Percentiles rank a stretch among this genome's conserved stretches.
phyloP scores from a whole-genome alignment of 331 rosid species.

The Quercus tomentella region DNA sequence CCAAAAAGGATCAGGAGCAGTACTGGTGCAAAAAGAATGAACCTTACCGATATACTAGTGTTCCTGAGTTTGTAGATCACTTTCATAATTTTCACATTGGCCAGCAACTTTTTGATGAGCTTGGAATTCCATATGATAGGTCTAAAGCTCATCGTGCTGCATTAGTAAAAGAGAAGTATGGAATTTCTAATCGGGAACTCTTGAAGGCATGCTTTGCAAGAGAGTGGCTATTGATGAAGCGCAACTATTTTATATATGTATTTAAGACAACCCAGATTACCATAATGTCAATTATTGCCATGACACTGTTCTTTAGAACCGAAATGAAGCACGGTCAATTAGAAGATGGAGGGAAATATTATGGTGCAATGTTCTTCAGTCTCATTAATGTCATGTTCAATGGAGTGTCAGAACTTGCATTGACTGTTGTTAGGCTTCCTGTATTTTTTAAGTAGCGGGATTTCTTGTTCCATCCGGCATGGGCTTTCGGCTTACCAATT shows the following conservation, averaged over 20 bases:
- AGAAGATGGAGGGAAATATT: conserved; percentile 44
- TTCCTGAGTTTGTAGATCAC: conserved; percentile 29
- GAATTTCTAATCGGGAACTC: conserved; percentile 49
- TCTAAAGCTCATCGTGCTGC: conserved; percentile 49
- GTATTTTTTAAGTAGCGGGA: conserved; percentile 67
- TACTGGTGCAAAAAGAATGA: conserved; percentile 42
- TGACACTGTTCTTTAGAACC: conserved; percentile 49
- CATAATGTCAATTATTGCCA: conserved; percentile 48
- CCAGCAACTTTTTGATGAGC: conserved; percentile 32
- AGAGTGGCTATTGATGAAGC: conserved; percentile 56
- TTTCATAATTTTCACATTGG: conserved; percentile 38
- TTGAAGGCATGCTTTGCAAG: conserved; percentile 58
- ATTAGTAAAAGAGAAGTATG: conserved; percentile 43
- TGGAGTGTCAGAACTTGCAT: conserved; percentile 58
- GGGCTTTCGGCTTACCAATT: conserved; percentile 62
- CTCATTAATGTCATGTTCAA: conserved; percentile 56
- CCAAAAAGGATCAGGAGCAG: conserved; percentile 56
- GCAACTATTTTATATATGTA: conserved; percentile 44
- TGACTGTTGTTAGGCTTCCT: conserved; percentile 53
- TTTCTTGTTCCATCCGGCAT: conserved; percentile 43
- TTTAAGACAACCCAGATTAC: conserved; percentile 54
- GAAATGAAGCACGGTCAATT: conserved; percentile 43
- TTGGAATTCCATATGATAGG: conserved; percentile 38
- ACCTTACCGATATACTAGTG: conserved; percentile 34
- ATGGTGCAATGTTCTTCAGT: conserved; percentile 51